phyloP scores from a whole-genome alignment of 2,329 filamentous ascomycete genomes.

The Sphaerulina vaccinii region DNA sequence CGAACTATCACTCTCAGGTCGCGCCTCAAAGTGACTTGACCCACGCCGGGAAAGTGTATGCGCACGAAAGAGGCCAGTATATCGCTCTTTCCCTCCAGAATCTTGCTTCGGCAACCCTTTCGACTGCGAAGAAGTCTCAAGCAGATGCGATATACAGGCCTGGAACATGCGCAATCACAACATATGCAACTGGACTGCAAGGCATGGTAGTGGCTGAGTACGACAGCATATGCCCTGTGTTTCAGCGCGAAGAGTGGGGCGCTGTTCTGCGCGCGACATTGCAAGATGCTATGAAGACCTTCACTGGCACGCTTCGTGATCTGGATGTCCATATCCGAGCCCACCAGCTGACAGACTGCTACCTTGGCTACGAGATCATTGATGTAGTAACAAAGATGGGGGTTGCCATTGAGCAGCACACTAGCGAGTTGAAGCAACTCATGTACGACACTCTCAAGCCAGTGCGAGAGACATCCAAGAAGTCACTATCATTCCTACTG shows the following conservation, averaged over 20 bases:
- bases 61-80: constrained; percentile 82
- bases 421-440: constrained; percentile 79
- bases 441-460: constrained; percentile 85
- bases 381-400: constrained; percentile 83
- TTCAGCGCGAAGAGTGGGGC: constrained; percentile 80
- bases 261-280: constrained; percentile 76
- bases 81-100: constrained; percentile 80
- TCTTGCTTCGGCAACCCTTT: constrained; percentile 78
- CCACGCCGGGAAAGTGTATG: constrained; percentile 77
- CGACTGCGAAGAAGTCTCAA: constrained; percentile 69
- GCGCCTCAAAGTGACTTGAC: constrained; percentile 32
- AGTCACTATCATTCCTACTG: constrained; percentile 76
- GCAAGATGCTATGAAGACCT: constrained; percentile 73
- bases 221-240: constrained; percentile 84
- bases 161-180: constrained; percentile 87
- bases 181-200: constrained; percentile 84
- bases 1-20: constrained; percentile 30
- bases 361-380: constrained; percentile 90
- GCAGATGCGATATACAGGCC: constrained; percentile 80
- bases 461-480: constrained; percentile 86
- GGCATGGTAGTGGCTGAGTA: constrained; percentile 85
- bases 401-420: constrained; percentile 74
- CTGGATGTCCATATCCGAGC: constrained; percentile 85
- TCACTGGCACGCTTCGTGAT: constrained; percentile 81
- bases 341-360: constrained; percentile 88